Evolutionary conservation across 2,329 filamentous ascomycete species (phyloP).

Genomic region (Claviceps sp.): DNA sequence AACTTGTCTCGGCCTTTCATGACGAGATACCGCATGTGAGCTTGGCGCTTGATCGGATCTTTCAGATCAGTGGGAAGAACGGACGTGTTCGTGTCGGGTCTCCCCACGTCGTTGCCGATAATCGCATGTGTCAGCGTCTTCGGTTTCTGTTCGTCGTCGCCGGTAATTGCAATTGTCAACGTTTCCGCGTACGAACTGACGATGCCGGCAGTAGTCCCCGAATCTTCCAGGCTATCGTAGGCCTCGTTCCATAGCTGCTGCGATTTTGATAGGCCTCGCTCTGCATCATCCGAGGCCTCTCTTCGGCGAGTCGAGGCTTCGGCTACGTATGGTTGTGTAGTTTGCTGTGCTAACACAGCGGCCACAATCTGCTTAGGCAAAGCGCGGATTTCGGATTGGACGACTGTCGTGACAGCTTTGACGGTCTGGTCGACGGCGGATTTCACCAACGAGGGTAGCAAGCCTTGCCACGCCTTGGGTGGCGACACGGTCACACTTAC

Average conservation of each 20-base stretch:
- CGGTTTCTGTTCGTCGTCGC: neutral
- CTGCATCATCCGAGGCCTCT: neutral
- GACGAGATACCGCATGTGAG: conserved; percentile 7
- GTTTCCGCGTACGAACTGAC: conserved; percentile 6
- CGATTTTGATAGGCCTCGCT: conserved; percentile 3
- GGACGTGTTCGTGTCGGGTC: neutral
- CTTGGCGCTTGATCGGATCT: conserved; percentile 6
- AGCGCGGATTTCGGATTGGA: conserved; percentile 6
- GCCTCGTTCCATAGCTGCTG: conserved; percentile 7
- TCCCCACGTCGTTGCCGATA: conserved; percentile 2
- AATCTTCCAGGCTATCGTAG: conserved; percentile 5
- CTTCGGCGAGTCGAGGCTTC: neutral
- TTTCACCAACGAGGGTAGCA: conserved; percentile 6
- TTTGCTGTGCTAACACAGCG: conserved; percentile 2
- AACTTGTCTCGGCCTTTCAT: conserved; percentile 7
- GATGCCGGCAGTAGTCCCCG: conserved; percentile 3
- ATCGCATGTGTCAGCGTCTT: conserved; percentile 4
- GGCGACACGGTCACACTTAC: neutral
- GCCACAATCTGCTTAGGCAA: conserved; percentile 5
- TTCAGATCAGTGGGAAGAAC: conserved; percentile 3
- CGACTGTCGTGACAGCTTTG: conserved; percentile 5
- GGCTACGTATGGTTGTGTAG: neutral
- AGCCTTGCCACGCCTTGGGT: neutral
- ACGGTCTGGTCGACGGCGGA: conserved; percentile 6
- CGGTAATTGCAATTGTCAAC: conserved; percentile 6